Evolutionary conservation across 2,329 filamentous ascomycete genomes (phyloP), one percentile per base, ranked within the genome.

Genomic region (Cordyceps tenuipes): DNA sequence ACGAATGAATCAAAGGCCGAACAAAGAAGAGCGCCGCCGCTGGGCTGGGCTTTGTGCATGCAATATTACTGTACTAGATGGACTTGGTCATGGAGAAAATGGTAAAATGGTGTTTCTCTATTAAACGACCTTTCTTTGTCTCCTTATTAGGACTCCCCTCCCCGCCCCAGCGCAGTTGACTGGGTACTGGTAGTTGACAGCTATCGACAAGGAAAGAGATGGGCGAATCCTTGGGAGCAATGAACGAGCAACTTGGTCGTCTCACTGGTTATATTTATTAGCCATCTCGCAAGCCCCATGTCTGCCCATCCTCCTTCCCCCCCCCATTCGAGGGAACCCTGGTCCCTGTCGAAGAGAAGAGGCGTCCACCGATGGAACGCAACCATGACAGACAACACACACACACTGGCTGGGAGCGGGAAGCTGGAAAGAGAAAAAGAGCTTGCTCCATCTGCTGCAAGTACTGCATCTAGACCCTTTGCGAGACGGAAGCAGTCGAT

Each of bases 391-490:
- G 15, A n/a, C n/a, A n/a, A n/a, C n/a, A n/a, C 13, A 43, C 39
- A 43, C 39, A 15, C 39, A 10, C 39, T 7, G n/a, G n/a, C n/a
- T n/a, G n/a, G n/a, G n/a, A n/a, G n/a, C n/a, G n/a, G n/a, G n/a
- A 6, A 10, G 15, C 17, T 43, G 15, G 39, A 34, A 29, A 49
- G 31, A 41, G 31, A 12, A 8, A 15, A 44, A 50, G 55, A 47
- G 34, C 36, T n/a, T 50, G 5, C 9, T 51, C 34, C n/a, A 51
- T 58, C 55, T 58, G 55, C 55, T 50, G 15, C 31, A 58, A 43
- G 46, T 29, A 50, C 55, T 50, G 23, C 47, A 50, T 58, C 55
- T 50, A 58, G 55, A 23, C 55, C 47, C 34, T 51, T 44, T 50
- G 26, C 26, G 26, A 29, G 6, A 29, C 26, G n/a, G 26, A 29